Evolutionary conservation across 306 rosid species (phyloP).

Genomic region (Erythrophleum fordii): DNA sequence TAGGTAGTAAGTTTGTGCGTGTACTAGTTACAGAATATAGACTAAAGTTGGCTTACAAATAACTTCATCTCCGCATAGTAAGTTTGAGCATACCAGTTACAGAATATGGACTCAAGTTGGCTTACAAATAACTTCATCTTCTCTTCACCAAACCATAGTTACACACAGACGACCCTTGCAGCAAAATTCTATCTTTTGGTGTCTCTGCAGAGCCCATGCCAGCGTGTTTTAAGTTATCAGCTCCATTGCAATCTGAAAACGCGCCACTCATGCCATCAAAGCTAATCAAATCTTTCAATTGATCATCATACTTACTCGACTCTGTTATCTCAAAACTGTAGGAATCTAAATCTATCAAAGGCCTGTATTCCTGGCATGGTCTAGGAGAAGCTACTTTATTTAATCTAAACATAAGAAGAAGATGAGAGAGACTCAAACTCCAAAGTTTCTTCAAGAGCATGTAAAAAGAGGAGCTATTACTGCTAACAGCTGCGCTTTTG

Average conservation of each 20-base stretch:
- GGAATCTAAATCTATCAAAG: slow-evolving; percentile 62
- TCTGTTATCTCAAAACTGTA: slow-evolving; percentile 44
- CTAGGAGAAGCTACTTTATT: slow-evolving; percentile 23
- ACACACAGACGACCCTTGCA: slow-evolving; percentile 40
- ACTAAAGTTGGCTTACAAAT: background rate
- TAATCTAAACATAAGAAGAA: slow-evolving; percentile 50
- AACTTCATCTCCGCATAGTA: slow-evolving; percentile 48
- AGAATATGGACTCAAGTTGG: background rate
- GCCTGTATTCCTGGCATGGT: slow-evolving; percentile 44
- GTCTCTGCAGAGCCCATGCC: slow-evolving; percentile 46
- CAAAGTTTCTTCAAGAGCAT: slow-evolving; percentile 42
- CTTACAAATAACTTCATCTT: slow-evolving; percentile 42
- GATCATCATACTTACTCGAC: slow-evolving; percentile 61
- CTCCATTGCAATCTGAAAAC: background rate
- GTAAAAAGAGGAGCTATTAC: slow-evolving; percentile 20
- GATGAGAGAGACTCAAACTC: slow-evolving; percentile 47
- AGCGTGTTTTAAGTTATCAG: slow-evolving; percentile 38
- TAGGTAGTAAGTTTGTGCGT: background rate
- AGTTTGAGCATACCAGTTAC: background rate
- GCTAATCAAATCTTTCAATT: slow-evolving; percentile 54
- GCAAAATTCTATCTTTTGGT: slow-evolving; percentile 33
- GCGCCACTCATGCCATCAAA: slow-evolving; percentile 25
- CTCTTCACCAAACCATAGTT: slow-evolving; percentile 58
- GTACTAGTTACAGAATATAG: background rate
- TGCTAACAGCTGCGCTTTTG: slow-evolving; percentile 73